Conservation (phyloP, 805 yeast genomes). For the Komagataella populi region DNA sequence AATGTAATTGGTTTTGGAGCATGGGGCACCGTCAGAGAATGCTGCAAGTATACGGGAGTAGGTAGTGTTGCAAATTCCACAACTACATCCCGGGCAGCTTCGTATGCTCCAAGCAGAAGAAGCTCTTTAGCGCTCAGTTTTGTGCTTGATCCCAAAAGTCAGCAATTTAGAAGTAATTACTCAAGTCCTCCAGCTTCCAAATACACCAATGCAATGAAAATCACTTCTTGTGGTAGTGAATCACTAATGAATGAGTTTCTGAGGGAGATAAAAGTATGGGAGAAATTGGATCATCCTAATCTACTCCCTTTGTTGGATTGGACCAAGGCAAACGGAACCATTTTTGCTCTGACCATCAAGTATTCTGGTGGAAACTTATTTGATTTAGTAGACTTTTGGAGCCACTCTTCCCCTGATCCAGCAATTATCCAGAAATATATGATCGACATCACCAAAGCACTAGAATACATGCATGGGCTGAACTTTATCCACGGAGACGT, state of each 20-base stretch:
- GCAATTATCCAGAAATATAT: slow-evolving; percentile 21
- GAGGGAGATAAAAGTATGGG: slow-evolving; percentile 71
- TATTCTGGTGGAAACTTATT: slow-evolving; percentile 71
- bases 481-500: slow-evolving; percentile 73
- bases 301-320: slow-evolving; percentile 51
- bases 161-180: neutral
- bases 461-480: slow-evolving; percentile 47
- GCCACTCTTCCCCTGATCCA: slow-evolving; percentile 14
- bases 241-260: slow-evolving; percentile 36
- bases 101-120: slow-evolving; percentile 2
- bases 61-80: neutral
- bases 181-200: neutral
- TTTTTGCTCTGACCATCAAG: slow-evolving; percentile 60
- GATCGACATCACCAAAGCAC: slow-evolving; percentile 42
- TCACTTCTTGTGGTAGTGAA: slow-evolving; percentile 24
- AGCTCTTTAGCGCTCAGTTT: slow-evolving; percentile 2
- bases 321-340: slow-evolving; percentile 39
- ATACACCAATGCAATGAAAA: slow-evolving; percentile 14
- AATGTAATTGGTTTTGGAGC: slow-evolving; percentile 80
- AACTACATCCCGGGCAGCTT: neutral
- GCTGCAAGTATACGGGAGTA: slow-evolving; percentile 14
- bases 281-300: slow-evolving; percentile 45
- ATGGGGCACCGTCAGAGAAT: slow-evolving; percentile 77
- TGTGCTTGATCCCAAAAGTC: slow-evolving; percentile 4
- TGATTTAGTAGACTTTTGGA: slow-evolving; percentile 63